Base-by-base conservation (phyloP, 148 eudicot genomes). In the Chenopodium berlandieri region DNA sequence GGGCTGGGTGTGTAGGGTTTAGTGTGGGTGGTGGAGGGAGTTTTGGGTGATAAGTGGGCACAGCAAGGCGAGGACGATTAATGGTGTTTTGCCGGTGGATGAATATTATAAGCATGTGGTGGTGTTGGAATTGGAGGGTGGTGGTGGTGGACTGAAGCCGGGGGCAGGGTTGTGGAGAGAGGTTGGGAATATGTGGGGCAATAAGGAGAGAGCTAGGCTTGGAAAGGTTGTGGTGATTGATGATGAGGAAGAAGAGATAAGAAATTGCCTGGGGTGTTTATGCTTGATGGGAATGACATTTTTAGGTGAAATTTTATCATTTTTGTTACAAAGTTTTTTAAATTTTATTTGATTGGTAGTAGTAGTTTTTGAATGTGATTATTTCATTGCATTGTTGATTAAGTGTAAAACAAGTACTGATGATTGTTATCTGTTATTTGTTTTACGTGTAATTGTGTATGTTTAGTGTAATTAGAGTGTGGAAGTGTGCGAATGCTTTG, bases 141-240 rank as follows among this genome's bases (percentile, higher is more conserved):
- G 87, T 46, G 73, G 78, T n/a, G 63, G 63, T 4, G n/a, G 13
- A 52, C n/a, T 58, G 56, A 52, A 13, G 52, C 48, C 67, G 6
- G 89, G 90, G 27, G 27, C 27, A 27, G 27, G 27, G 75, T 80
- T 80, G 81, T 95, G 99, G 99, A 88, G 90, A 82, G 97, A 86
- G 88, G 82, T 91, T 83, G 97, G 94, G 75, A 91, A 95, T 82
- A 94, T 95, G 97, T 92, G 97, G 97, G 83, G 81, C 52, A 92
- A 83, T 83, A 93, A 91, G 31, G 90, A 90, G 76, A 89, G 99
- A 76, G 40, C 86, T 37, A 76, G 85, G 50, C 88, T 91, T 27
- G 99, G 99, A 83, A 93, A 92, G 84, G 88, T 94, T 84, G 99
- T 86, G 14, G 92, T 91, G 22, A 79, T 94, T 67, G 93, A 92